Evolutionary conservation across 805 yeast genomes (phyloP), one percentile per base, ranked within the genome.

Genomic region (Kazachstania martiniae): DNA sequence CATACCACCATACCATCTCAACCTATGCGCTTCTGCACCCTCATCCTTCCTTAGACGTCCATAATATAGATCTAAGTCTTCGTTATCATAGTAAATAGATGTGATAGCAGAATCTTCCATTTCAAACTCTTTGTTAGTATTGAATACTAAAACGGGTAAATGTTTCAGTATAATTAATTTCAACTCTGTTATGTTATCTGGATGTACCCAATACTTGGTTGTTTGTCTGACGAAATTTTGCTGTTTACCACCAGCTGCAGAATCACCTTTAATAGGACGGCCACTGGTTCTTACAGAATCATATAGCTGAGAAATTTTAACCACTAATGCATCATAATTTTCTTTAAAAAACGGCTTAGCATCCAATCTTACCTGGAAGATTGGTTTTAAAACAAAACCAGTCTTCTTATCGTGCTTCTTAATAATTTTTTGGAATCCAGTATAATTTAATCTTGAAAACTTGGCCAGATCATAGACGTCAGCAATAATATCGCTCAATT

Each of bases 1-100:
- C 98, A 91, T 91, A 35, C 95, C 95, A 54, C 99, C 98, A 57
- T 91, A 91, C 99, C 99, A 91, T 65, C 98, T 78, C 53, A 91
- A 68, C 62, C 99, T 78, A 43, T 89, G 86, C 15, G 97, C 97
- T 61, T 91, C 98, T 4, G 98, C 98, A 58, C 98, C 98, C 66
- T 91, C 98, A 49, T 85, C 91, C 61, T 91, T 91, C 56, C 91
- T 75, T 49, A 91, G 69, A 59, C 98, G 75, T 22, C 98, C 98
- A 45, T 84, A 81, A 61, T 91, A 91, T 36, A 91, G 67, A 48
- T 91, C 96, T 69, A 91, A 71, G 42, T 78, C 76, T 44, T 76
- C 70, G 58, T 91, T 84, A 60, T 91, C 99, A 50, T 79, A 91
- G 63, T 91, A 91, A 47, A 91, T 91, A 4, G 98, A 91, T 3